phyloP scores from a whole-genome alignment of 2,329 filamentous ascomycete genomes.

The Eutypella sp. region DNA sequence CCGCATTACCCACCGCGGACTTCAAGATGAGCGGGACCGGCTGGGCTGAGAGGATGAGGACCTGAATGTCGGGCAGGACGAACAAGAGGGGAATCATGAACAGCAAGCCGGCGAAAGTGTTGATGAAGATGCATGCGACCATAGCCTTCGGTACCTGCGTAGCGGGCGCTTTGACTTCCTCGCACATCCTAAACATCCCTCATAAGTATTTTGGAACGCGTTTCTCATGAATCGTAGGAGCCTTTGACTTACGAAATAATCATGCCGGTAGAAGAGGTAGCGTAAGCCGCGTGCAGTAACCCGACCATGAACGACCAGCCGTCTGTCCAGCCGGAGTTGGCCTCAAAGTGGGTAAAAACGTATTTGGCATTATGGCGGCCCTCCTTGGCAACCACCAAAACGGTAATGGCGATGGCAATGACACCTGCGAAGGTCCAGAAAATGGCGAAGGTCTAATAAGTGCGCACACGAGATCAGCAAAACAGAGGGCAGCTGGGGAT shows the following conservation, averaged over 20 bases:
- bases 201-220: conserved; percentile 13
- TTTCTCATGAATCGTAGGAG: too few relatives aligned
- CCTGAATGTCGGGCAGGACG: conserved; percentile 58
- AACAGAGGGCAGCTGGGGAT: conserved; percentile 10
- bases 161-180: conserved; percentile 62
- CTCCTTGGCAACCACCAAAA: conserved; percentile 62
- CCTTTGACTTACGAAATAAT: conserved; percentile 60
- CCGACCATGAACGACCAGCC: conserved; percentile 73
- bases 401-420: conserved; percentile 57
- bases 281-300: conserved; percentile 67
- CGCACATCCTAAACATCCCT: conserved; percentile 58
- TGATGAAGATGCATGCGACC: conserved; percentile 62
- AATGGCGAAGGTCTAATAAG: conserved; percentile 59
- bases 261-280: conserved; percentile 74
- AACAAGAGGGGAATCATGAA: conserved; percentile 67
- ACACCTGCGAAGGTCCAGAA: conserved; percentile 71
- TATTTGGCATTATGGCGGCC: conserved; percentile 59
- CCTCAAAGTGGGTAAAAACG: conserved; percentile 65
- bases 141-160: conserved; percentile 69
- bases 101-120: conserved; percentile 60
- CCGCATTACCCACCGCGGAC: conserved; percentile 54
- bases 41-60: conserved; percentile 51
- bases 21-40: conserved; percentile 62
- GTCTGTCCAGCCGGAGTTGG: conserved; percentile 61
- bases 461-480: conserved; percentile 6